phyloP scores from a whole-genome alignment of 768 basidiomycete species.

The Suillus occidentalis region DNA sequence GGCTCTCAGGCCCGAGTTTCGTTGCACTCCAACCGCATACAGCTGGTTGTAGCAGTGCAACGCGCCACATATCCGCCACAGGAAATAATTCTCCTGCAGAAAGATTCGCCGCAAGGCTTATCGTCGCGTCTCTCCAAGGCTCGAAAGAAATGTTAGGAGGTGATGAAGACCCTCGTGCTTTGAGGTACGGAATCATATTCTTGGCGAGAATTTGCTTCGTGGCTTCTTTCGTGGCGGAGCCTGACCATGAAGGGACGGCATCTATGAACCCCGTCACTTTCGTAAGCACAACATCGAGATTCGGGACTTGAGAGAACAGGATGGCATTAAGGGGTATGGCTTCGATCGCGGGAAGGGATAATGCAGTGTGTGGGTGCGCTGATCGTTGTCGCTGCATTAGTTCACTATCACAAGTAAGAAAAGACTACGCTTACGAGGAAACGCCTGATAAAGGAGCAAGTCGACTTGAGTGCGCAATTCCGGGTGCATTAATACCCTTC shows the following conservation, averaged over 20 bases:
- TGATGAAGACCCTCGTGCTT: constrained; percentile 47
- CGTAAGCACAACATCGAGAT: constrained; percentile 57
- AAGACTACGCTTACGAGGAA: constrained; percentile 63
- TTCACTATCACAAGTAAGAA: not conserved
- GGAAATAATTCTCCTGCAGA: constrained; percentile 69
- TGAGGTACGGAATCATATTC: constrained; percentile 63
- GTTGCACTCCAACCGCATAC: constrained; percentile 52
- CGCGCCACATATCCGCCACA: constrained; percentile 78
- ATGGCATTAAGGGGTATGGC: constrained; percentile 72
- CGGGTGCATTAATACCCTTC: constrained; percentile 67
- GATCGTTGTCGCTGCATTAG: constrained; percentile 6
- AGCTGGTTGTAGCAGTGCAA: constrained; percentile 66
- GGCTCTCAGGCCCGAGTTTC: constrained; percentile 34
- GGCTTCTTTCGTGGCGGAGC: constrained; percentile 32
- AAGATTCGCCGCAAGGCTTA: constrained; percentile 44
- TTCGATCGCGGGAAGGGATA: constrained; percentile 60
- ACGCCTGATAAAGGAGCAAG: constrained; percentile 71
- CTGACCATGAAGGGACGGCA: constrained; percentile 34
- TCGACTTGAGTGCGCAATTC: constrained; percentile 77
- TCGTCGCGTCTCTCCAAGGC: constrained; percentile 50
- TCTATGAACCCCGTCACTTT: constrained; percentile 71
- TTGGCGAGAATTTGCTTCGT: constrained; percentile 51
- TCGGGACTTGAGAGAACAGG: constrained; percentile 70
- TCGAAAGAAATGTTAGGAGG: constrained; percentile 39
- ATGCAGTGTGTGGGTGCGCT: constrained; percentile 76